Evolutionary conservation across 495 filamentous ascomycete genomes (phyloP).

Genomic region (Hypoxylon lenormandii): DNA sequence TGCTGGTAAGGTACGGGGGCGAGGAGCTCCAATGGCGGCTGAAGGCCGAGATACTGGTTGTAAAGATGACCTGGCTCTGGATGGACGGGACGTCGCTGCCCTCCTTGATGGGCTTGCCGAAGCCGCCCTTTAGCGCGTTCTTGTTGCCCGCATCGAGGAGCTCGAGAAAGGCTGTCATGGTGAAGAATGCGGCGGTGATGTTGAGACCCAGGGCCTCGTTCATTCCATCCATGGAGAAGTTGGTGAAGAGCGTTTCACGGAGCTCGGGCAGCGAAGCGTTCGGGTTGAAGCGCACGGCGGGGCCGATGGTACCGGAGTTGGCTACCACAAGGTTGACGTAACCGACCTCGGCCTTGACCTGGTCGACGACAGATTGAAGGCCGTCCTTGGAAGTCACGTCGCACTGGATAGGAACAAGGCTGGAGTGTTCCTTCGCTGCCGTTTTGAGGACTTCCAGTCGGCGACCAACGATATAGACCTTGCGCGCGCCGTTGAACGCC

Average conservation of each 20-base stretch:
- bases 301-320: slow-evolving; percentile 68
- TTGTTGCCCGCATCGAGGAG: slow-evolving; percentile 73
- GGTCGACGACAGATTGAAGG: slow-evolving; percentile 62
- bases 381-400: slow-evolving; percentile 70
- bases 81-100: slow-evolving; percentile 55
- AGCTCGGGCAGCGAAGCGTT: slow-evolving; percentile 57
- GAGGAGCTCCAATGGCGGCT: slow-evolving; percentile 58
- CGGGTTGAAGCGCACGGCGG: slow-evolving; percentile 54
- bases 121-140: slow-evolving; percentile 55
- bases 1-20: slow-evolving; percentile 66
- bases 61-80: slow-evolving; percentile 68
- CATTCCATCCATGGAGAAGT: slow-evolving; percentile 62
- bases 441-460: slow-evolving; percentile 64
- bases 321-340: slow-evolving; percentile 70
- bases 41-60: slow-evolving; percentile 66
- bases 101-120: slow-evolving; percentile 40
- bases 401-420: slow-evolving; percentile 67
- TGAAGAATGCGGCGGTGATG: slow-evolving; percentile 65
- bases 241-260: slow-evolving; percentile 58
- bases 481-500: slow-evolving; percentile 70
- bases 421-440: slow-evolving; percentile 48
- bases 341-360: slow-evolving; percentile 60
- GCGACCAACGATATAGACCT: slow-evolving; percentile 77
- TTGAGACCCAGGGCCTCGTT: slow-evolving; percentile 64
- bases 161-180: slow-evolving; percentile 66